Conservation (phyloP, 2,329 filamentous ascomycete genomes). For the Emericellopsis cladophorae region DNA sequence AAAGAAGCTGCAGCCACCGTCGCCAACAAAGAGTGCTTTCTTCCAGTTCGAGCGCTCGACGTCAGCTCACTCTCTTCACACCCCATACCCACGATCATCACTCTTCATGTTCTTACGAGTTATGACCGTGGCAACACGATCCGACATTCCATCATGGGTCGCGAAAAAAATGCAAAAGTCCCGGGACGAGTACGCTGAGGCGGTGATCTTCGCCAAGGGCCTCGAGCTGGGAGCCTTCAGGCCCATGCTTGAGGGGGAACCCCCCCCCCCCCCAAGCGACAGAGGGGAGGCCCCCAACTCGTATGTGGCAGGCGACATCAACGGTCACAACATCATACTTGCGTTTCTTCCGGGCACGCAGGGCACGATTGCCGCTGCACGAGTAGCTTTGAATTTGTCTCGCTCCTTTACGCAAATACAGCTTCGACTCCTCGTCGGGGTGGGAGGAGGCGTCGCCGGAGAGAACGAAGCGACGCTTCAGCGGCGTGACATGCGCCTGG, state of each 20-base stretch:
- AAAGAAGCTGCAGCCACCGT: no score
- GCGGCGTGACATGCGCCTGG: conserved; percentile 21
- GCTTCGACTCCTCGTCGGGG: conserved; percentile 18
- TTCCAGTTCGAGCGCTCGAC: no score
- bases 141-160: no score
- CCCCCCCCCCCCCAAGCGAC: conserved; percentile 5
- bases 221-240: conserved; percentile 14
- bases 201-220: conserved; percentile 10
- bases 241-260: conserved; percentile 14
- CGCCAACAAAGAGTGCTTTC: no score
- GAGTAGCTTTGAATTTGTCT: conserved; percentile 11
- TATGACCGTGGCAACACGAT: no score
- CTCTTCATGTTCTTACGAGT: no score
- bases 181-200: conserved; percentile 8
- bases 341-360: conserved; percentile 12
- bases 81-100: no score
- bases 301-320: conserved; percentile 18
- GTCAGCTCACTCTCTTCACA: no score
- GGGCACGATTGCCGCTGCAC: conserved; percentile 11
- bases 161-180: no score
- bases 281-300: conserved; percentile 11
- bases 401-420: conserved; percentile 14
- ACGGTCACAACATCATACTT: conserved; percentile 21
- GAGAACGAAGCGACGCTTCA: conserved; percentile 13
- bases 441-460: conserved; percentile 18